Evolutionary conservation across 2,329 filamentous ascomycete species (phyloP).

Genomic region (Grosmannia huntii): DNA sequence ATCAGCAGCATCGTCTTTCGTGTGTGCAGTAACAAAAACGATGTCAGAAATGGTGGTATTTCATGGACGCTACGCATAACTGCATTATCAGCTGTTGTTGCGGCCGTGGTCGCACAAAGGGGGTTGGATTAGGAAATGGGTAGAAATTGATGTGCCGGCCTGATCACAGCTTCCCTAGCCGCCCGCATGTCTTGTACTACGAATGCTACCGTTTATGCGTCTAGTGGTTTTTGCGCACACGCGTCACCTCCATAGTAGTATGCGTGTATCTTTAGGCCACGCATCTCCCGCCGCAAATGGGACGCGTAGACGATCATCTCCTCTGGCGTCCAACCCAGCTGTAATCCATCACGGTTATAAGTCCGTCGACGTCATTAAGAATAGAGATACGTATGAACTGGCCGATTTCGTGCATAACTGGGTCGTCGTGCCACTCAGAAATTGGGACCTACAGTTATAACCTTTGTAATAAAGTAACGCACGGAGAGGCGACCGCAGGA

Average conservation of each 20-base stretch:
- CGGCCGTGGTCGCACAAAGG: background rate
- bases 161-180: no score
- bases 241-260: constrained; percentile 5
- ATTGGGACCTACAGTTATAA: constrained; percentile 6
- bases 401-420: constrained; percentile 16
- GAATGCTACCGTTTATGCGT: background rate
- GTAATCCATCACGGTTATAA: constrained; percentile 7
- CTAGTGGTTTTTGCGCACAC: constrained; percentile 10
- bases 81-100: background rate
- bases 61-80: background rate
- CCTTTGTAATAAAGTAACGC: no score
- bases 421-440: constrained; percentile 22
- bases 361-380: constrained; percentile 10
- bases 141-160: no score
- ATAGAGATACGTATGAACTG: constrained; percentile 6
- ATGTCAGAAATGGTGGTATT: background rate
- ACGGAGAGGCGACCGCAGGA: no score
- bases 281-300: constrained; percentile 10
- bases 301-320: constrained; percentile 10
- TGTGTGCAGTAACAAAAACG: background rate
- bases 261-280: constrained; percentile 6
- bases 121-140: background rate
- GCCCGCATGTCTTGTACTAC: no score
- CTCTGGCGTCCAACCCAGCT: constrained; percentile 11
- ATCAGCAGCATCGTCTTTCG: background rate